These are phyloP conservation scores for Mycena vitilis DNA, from an alignment of 768 basidiomycete species.

Conservation along the genomic window DNA sequence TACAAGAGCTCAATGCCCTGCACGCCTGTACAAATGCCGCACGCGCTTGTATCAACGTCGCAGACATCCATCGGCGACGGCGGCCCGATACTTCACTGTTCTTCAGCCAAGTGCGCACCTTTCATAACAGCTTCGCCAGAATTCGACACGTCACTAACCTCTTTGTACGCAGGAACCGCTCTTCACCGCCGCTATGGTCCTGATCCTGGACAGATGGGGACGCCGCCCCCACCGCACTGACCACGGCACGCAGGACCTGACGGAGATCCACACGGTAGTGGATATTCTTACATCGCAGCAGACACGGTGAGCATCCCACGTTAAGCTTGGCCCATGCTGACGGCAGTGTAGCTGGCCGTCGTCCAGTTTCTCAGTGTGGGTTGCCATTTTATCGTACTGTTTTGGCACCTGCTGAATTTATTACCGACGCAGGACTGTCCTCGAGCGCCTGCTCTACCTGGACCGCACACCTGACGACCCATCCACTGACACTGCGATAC, in stretches of 20 bases:
- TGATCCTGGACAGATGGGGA: conserved; percentile 3
- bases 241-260: neutral
- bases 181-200: conserved; percentile 1
- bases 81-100: conserved; percentile 12
- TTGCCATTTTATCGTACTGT: no score
- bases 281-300: neutral
- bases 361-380: no score
- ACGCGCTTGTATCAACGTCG: conserved; percentile 1
- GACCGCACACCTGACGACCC: no score
- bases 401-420: no score
- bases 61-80: conserved; percentile 4
- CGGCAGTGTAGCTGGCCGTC: no score
- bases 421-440: no score
- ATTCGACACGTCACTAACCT: no score
- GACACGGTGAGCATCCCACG: neutral
- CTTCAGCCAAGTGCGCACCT: conserved; percentile 1
- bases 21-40: conserved; percentile 1
- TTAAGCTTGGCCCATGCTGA: no score
- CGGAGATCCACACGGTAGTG: neutral
- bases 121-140: no score
- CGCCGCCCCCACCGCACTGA: neutral
- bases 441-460: no score
- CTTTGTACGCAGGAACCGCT: neutral
- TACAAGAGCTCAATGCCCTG: neutral
- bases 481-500: no score